Evolutionary conservation across 768 basidiomycete species (phyloP).

Genomic region (Trametes villosa): DNA sequence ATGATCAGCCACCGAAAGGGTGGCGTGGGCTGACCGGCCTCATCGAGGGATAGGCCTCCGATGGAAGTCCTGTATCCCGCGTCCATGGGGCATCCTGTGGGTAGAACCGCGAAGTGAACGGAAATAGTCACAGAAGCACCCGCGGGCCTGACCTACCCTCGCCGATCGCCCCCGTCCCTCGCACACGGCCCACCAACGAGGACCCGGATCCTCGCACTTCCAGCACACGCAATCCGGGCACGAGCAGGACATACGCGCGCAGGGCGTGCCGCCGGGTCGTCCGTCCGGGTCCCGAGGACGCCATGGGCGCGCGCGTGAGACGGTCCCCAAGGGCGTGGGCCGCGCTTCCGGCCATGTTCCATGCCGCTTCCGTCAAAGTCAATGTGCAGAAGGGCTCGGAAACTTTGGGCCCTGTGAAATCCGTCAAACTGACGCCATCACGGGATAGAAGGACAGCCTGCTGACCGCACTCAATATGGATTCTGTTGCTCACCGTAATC

Average conservation of each 20-base stretch:
- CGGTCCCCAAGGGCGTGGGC: not conserved
- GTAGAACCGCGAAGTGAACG: not conserved
- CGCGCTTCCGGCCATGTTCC: not conserved
- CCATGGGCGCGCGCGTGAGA: slow-evolving; percentile 1
- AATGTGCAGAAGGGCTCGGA: not conserved
- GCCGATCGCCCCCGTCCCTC: not conserved
- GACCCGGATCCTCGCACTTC: not conserved
- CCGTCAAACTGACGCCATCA: not conserved
- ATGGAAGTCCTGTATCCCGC: not conserved
- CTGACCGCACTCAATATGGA: not conserved
- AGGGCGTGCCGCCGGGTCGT: not conserved
- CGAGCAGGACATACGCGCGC: not conserved
- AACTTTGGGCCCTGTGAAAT: not conserved
- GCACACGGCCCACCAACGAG: not conserved
- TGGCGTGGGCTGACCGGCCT: not conserved
- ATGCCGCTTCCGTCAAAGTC: not conserved
- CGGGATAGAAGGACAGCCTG: not conserved
- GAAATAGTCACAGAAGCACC: not conserved
- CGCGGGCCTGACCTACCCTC: not conserved
- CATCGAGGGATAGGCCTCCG: not conserved
- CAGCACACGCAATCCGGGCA: not conserved
- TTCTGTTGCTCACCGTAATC: not conserved
- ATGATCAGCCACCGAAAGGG: not conserved
- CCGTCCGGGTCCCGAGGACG: not conserved
- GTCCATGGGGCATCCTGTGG: not conserved